These are phyloP conservation scores for Effrenium voratum DNA, from an alignment of 73 alveolate genomes.

Conservation along the genomic window DNA sequence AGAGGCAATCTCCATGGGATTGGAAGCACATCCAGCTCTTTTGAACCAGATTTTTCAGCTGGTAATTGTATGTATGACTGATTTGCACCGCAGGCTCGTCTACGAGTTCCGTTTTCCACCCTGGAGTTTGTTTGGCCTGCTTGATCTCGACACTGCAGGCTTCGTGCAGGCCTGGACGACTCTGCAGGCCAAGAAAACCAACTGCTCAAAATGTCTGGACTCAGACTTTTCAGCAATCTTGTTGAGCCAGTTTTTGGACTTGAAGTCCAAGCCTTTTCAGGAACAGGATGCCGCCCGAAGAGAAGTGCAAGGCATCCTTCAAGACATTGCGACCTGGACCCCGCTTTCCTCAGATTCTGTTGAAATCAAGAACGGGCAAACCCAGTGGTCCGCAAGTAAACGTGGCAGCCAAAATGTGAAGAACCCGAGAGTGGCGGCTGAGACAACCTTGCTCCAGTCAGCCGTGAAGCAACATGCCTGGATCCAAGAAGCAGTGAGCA, in stretches of 20 bases:
- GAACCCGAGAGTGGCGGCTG: background rate
- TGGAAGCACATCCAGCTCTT: background rate
- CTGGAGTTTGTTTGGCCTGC: background rate
- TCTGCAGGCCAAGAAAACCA: background rate
- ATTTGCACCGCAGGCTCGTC: background rate
- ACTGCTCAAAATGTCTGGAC: background rate
- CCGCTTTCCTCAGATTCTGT: background rate
- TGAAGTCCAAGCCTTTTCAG: background rate
- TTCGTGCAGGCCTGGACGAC: background rate
- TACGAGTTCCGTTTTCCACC: background rate
- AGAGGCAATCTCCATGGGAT: background rate
- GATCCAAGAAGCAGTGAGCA: background rate
- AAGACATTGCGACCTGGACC: background rate
- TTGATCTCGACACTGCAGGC: background rate
- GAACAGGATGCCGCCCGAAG: background rate
- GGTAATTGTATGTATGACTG: background rate
- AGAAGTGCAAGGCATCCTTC: background rate
- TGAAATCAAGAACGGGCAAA: slow-evolving; percentile 22
- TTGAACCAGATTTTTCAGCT: background rate
- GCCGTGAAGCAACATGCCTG: slow-evolving; percentile 30
- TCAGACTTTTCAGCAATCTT: background rate
- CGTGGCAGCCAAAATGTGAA: background rate
- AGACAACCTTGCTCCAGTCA: background rate
- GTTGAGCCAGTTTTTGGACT: background rate
- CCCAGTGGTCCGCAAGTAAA: background rate